Evolutionary conservation across 2,329 filamentous ascomycete genomes (phyloP), one percentile per base, ranked within the genome.

Genomic region (Xylaria sp.): DNA sequence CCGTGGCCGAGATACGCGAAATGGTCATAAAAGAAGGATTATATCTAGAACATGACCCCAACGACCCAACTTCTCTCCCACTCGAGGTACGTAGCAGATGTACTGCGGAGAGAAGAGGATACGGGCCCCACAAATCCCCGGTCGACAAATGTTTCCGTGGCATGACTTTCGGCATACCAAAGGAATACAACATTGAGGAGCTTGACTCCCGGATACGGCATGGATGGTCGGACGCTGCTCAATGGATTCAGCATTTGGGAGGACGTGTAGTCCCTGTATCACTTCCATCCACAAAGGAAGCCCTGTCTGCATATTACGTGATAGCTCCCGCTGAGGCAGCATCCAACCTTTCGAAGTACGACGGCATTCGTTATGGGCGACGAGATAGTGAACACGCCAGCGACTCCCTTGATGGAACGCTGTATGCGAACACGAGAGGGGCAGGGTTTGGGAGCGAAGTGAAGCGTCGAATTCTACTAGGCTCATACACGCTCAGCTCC

Each of bases 331-430:
- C 94, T 16, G 94, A 99, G 74, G 94, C 94, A 2, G 91, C 91
- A 1, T 97, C 93, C 16, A 99, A 99, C 66, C 83, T 99, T 2
- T 91, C 94, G 52, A 97, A 96, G 71, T 99, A 97, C 71, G 95
- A 99, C 66, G 94, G 94, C 18, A 85, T 97, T n/a, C 88, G 94
- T 9, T 99, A 96, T 72, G 94, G 94, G 1, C 79, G 78, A 18
- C 81, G 85, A 24, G 75, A 74, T 4, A 67, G 71, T 1, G 71
- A 74, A n/a, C 62, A 59, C 4, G 53, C 56, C 2, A 80, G 78
- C 43, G 78, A 86, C 54, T 84, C 80, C 5, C 78, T 76, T 9
- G 79, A 80, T 7, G 79, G 82, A n/a, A 81, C 86, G 0, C 77
- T 96, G 1, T 97, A 94, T 71, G 85, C 92, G 0, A 78, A 81